Percentiles rank a stretch among this genome's conserved stretches.
phyloP scores from a whole-genome alignment of 2,329 filamentous ascomycete genomes.

The Talaromyces sp. region DNA sequence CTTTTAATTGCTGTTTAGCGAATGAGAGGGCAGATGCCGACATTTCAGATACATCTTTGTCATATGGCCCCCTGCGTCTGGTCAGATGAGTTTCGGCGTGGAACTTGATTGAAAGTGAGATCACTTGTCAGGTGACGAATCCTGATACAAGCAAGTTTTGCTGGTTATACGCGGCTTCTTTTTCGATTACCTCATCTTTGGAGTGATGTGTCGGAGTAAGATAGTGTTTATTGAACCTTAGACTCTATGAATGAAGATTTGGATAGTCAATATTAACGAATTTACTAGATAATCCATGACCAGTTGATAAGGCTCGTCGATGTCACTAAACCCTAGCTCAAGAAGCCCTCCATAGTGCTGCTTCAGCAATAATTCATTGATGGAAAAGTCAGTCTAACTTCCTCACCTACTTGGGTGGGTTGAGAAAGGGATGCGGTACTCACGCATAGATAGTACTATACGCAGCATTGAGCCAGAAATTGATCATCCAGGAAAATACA shows the following conservation, averaged over 20 bases:
- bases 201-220: not conserved
- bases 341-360: not conserved
- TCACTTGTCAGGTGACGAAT: not conserved
- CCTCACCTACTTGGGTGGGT: no score
- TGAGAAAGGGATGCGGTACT: no score
- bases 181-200: not conserved
- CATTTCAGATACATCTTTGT: not conserved
- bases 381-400: not conserved
- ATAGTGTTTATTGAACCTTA: not conserved
- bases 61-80: not conserved
- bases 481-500: no score
- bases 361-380: not conserved
- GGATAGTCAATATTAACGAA: not conserved
- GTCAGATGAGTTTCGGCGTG: not conserved
- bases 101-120: not conserved
- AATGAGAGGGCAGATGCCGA: not conserved
- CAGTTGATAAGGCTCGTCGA: not conserved
- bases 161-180: not conserved
- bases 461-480: no score
- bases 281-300: no score
- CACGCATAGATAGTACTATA: no score
- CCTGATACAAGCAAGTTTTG: not conserved
- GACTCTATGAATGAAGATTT: not conserved
- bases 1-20: not conserved
- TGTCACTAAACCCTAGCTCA: not conserved